phyloP scores from a whole-genome alignment of 2,329 filamentous ascomycete genomes.

The Arthrobotrys iridis region DNA sequence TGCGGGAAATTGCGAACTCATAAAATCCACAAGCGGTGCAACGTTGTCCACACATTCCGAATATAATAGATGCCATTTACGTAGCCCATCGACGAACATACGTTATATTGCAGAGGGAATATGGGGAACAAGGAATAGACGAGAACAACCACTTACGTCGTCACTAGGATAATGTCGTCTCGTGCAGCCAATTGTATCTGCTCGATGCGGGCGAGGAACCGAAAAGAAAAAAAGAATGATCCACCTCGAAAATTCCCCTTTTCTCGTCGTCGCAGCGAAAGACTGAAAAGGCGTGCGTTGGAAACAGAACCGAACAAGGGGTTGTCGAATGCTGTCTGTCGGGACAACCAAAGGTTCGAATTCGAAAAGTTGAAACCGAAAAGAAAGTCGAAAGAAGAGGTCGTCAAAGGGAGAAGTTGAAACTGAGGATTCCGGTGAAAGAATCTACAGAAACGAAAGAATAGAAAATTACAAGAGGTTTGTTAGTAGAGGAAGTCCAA shows the following conservation, averaged over 20 bases:
- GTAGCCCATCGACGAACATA: neutral
- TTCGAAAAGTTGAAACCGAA: slow-evolving; percentile 52
- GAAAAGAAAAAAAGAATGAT: slow-evolving; percentile 41
- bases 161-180: slow-evolving; percentile 22
- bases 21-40: slow-evolving; percentile 36
- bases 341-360: slow-evolving; percentile 21
- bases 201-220: slow-evolving; percentile 22
- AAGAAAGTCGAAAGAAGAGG: slow-evolving; percentile 58
- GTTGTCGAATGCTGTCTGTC: slow-evolving; percentile 14
- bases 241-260: slow-evolving; percentile 51
- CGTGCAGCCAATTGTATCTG: slow-evolving; percentile 34
- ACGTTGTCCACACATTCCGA: slow-evolving; percentile 14
- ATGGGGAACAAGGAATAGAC: slow-evolving; percentile 7
- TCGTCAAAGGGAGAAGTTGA: slow-evolving; percentile 42
- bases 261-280: slow-evolving; percentile 41
- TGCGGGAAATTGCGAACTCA: slow-evolving; percentile 46
- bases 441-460: slow-evolving; percentile 54
- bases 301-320: slow-evolving; percentile 41
- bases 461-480: slow-evolving; percentile 53
- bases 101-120: slow-evolving; percentile 1
- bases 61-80: neutral
- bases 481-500: slow-evolving; percentile 56
- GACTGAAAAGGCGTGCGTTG: slow-evolving; percentile 41
- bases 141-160: slow-evolving; percentile 45
- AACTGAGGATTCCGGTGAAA: slow-evolving; percentile 43